Percentiles rank a stretch among this genome's conserved stretches.
phyloP scores from a whole-genome alignment of 306 rosid genomes.

The Quercus aquifolioides region DNA sequence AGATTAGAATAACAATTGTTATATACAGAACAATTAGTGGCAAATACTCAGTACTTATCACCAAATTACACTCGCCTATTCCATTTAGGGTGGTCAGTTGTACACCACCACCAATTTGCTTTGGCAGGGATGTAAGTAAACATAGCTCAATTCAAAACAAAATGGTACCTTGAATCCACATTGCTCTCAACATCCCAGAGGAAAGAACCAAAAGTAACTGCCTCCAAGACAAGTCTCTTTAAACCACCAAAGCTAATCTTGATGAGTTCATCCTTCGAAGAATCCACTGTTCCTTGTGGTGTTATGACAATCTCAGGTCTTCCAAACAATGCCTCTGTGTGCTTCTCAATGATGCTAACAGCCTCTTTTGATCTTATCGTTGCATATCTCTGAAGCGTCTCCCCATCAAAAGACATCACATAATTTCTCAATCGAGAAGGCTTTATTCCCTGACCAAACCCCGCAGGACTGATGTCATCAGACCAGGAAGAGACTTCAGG shows the following conservation, averaged over 20 bases:
- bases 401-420: conserved; percentile 88
- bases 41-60: background rate
- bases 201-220: conserved; percentile 87
- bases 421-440: conserved; percentile 62
- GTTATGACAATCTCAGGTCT: conserved; percentile 70
- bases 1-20: conserved; percentile 5
- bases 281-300: conserved; percentile 56
- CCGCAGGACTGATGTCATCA: conserved; percentile 44
- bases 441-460: conserved; percentile 35
- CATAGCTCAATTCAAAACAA: conserved; percentile 53
- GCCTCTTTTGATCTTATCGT: conserved; percentile 88
- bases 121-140: conserved; percentile 6
- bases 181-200: conserved; percentile 95
- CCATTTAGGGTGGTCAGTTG: conserved; percentile 15
- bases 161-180: conserved; percentile 88
- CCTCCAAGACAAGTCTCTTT: conserved; percentile 81
- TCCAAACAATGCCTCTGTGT: conserved; percentile 90
- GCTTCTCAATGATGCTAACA: conserved; percentile 80
- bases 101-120: conserved; percentile 3
- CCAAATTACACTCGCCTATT: conserved; percentile 19
- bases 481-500: conserved; percentile 63
- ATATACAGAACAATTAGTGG: conserved; percentile 32
- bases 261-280: conserved; percentile 63
- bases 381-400: conserved; percentile 85
- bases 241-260: conserved; percentile 83